Evolutionary conservation across 179 eudicot genomes (phyloP).

Genomic region (Beta corolliflora): DNA sequence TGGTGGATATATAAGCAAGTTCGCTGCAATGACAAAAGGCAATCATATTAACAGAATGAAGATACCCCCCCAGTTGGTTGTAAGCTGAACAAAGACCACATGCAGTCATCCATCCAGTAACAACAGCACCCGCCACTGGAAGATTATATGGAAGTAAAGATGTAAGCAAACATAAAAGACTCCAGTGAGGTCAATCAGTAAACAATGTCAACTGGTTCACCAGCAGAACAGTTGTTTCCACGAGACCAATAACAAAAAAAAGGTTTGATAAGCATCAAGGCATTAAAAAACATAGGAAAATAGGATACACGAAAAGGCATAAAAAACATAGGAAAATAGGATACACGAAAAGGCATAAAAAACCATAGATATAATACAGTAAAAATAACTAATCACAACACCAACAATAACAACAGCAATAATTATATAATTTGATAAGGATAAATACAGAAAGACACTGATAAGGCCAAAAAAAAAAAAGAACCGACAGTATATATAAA

Average conservation of each 20-base stretch:
- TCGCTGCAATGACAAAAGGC: constrained; percentile 47
- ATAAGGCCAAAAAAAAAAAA: too few relatives aligned
- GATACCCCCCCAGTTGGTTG: neutral
- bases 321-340: too few relatives aligned
- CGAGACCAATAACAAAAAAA: neutral
- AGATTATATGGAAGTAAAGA: neutral
- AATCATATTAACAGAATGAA: neutral
- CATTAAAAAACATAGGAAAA: neutral
- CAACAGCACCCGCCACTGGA: neutral
- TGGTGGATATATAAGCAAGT: constrained; percentile 82
- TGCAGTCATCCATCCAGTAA: neutral
- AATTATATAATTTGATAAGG: too few relatives aligned
- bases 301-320: neutral
- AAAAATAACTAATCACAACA: too few relatives aligned
- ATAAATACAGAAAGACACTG: too few relatives aligned
- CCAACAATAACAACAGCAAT: too few relatives aligned
- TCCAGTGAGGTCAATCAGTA: neutral
- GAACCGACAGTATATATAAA: too few relatives aligned
- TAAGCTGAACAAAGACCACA: neutral
- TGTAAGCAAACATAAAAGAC: neutral
- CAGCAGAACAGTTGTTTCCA: neutral
- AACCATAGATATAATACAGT: too few relatives aligned
- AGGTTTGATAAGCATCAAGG: neutral
- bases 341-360: too few relatives aligned
- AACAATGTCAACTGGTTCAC: neutral